Evolutionary conservation across 2,329 filamentous ascomycete species (phyloP).

Genomic region (Diplodia corticola): DNA sequence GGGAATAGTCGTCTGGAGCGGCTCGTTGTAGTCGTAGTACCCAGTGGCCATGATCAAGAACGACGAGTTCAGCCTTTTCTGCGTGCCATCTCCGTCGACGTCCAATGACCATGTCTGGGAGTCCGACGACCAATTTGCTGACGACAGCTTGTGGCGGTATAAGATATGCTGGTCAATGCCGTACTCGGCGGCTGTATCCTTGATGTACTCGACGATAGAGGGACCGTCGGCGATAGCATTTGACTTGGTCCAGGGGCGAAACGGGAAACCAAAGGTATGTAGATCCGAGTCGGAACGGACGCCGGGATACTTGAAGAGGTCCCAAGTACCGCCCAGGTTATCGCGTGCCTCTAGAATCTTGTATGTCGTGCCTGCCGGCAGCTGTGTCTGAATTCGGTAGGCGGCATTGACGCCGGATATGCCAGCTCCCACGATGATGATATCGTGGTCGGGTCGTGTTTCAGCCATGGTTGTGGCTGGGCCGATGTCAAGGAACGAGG

Average conservation of each 20-base stretch:
- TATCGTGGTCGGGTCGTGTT: constrained; percentile 37
- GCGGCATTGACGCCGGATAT: constrained; percentile 74
- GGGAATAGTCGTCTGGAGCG: constrained; percentile 60
- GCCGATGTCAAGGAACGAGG: no score
- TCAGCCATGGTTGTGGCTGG: background rate
- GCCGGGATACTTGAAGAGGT: constrained; percentile 74
- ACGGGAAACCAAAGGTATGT: constrained; percentile 61
- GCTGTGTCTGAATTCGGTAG: constrained; percentile 64
- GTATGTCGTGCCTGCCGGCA: constrained; percentile 58
- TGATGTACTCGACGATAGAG: constrained; percentile 47
- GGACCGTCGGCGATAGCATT: constrained; percentile 49
- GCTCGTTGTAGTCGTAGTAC: constrained; percentile 72
- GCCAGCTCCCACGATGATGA: constrained; percentile 69
- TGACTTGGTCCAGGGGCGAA: constrained; percentile 64
- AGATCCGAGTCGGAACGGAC: constrained; percentile 57
- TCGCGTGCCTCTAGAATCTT: constrained; percentile 68
- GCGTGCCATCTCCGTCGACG: constrained; percentile 39
- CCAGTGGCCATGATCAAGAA: constrained; percentile 64
- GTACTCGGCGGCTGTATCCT: constrained; percentile 44
- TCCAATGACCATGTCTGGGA: constrained; percentile 51
- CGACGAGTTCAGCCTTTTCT: constrained; percentile 41
- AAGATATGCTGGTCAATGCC: constrained; percentile 50
- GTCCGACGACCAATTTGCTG: constrained; percentile 48
- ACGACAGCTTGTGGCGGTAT: constrained; percentile 45
- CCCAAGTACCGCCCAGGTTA: constrained; percentile 74